These are phyloP conservation scores for Triticum timopheevii DNA, from an alignment of 176 grass and related monocot genomes.

Conservation along the genomic window DNA sequence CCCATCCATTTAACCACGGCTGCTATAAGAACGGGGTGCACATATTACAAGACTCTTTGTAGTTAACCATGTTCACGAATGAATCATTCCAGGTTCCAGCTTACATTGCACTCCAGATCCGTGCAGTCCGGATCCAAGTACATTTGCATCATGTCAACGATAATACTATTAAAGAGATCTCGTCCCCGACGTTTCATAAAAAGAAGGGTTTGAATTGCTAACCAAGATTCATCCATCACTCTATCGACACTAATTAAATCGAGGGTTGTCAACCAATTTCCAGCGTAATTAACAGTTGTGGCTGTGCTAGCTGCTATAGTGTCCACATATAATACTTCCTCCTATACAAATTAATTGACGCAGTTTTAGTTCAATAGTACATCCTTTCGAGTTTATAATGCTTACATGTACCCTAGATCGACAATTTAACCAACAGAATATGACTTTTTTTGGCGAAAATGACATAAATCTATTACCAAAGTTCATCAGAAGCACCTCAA, in stretches of 20 bases:
- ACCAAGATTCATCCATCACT: conserved; percentile 17
- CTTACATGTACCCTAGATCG: too few species aligned
- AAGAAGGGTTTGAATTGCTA: conserved; percentile 36
- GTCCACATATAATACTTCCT: background rate
- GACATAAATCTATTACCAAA: too few species aligned
- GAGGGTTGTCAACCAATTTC: background rate
- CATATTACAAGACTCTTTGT: background rate
- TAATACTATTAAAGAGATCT: conserved; percentile 7
- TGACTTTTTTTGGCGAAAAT: too few species aligned
- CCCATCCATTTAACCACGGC: background rate
- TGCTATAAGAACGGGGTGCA: background rate
- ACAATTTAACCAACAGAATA: too few species aligned
- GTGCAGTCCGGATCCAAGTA: background rate
- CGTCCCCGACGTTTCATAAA: background rate
- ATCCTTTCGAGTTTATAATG: too few species aligned
- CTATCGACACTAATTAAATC: background rate
- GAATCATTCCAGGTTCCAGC: too few species aligned
- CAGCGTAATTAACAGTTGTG: background rate
- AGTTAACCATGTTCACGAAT: too few species aligned
- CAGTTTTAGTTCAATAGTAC: too few species aligned
- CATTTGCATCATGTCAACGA: conserved; percentile 33
- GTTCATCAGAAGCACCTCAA: too few species aligned
- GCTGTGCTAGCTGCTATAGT: background rate
- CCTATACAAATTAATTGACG: too few species aligned
- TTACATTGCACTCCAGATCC: conserved; percentile 1